These are phyloP conservation scores for Gymnopilus junonius DNA, from an alignment of 768 basidiomycete genomes.

Conservation along the genomic window DNA sequence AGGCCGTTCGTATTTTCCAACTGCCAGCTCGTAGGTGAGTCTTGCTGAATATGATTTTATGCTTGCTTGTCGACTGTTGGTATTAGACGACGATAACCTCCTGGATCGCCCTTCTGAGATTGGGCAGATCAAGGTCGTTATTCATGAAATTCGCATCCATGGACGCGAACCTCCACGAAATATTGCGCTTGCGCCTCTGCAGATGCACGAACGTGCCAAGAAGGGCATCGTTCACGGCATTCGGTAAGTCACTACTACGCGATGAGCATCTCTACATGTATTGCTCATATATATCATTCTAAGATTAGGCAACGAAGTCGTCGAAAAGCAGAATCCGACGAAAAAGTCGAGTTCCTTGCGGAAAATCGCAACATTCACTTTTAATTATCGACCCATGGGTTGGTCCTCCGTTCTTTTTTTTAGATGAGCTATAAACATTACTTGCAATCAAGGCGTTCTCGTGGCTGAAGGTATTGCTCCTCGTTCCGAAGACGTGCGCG, in stretches of 20 bases:
- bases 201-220: background rate
- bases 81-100: background rate
- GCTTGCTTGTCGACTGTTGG: background rate
- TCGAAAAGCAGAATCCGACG: background rate
- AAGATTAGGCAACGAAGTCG: background rate
- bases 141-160: background rate
- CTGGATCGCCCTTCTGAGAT: background rate
- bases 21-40: background rate
- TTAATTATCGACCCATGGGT: background rate
- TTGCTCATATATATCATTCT: background rate
- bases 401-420: background rate
- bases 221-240: background rate
- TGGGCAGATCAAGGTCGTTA: background rate
- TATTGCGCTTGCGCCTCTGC: background rate
- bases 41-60: background rate
- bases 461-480: background rate
- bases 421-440: background rate
- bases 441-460: background rate
- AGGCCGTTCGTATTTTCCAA: background rate
- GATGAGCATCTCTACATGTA: background rate
- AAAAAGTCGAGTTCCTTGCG: background rate
- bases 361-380: background rate
- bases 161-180: background rate
- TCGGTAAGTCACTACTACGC: background rate
- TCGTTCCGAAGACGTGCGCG: background rate